phyloP scores from a whole-genome alignment of 495 filamentous ascomycete species.

The Aspergillus sclerotioniger region DNA sequence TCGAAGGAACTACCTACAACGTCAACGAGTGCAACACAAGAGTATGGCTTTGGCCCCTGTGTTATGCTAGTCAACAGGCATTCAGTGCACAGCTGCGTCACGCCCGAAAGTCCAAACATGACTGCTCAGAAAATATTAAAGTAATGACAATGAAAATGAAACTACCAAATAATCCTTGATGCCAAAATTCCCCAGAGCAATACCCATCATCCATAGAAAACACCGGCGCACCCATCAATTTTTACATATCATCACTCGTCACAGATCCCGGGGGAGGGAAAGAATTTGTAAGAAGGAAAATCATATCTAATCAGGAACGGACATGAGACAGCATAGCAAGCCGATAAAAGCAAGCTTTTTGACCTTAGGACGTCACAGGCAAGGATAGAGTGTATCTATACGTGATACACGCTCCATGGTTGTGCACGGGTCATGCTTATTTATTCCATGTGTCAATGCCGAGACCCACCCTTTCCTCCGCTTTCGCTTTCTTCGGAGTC shows the following conservation, averaged over 20 bases:
- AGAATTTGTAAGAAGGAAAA: conserved; percentile 18
- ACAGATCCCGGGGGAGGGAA: conserved; percentile 14
- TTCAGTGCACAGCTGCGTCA: too few species aligned
- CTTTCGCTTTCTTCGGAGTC: conserved; percentile 59
- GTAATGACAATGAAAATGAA: too few species aligned
- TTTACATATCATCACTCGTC: conserved; percentile 33
- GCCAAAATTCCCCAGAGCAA: conserved; percentile 8
- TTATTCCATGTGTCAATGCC: conserved; percentile 54
- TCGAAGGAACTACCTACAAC: too few species aligned
- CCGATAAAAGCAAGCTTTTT: background rate
- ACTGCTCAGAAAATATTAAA: too few species aligned
- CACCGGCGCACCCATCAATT: conserved; percentile 18
- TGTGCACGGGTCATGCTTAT: conserved; percentile 19
- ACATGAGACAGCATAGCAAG: background rate
- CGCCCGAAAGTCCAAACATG: too few species aligned
- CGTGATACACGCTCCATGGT: background rate
- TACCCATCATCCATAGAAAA: conserved; percentile 14
- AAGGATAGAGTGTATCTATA: background rate
- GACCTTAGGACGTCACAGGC: background rate
- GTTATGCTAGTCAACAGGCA: too few species aligned
- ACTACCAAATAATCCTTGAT: background rate
- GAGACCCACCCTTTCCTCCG: conserved; percentile 57
- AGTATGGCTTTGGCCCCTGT: too few species aligned
- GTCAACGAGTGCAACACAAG: too few species aligned
- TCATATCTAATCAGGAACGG: conserved; percentile 5